Percentiles rank a stretch among this genome's conserved stretches.
Conservation (phyloP, 2,329 filamentous ascomycete genomes). For the Botrytis deweyae region DNA sequence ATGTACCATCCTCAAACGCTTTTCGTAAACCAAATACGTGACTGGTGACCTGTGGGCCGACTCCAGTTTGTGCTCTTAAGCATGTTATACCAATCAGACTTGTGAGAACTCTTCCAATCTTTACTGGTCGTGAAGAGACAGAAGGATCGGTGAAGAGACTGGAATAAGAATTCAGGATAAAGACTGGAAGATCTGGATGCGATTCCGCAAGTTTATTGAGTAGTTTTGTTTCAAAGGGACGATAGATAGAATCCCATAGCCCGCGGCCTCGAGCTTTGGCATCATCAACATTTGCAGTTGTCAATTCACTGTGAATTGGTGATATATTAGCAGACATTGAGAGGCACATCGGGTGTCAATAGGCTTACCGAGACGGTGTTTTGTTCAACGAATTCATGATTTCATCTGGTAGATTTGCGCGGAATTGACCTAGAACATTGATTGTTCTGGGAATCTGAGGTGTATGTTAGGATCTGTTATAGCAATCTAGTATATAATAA, state of each 20-base stretch:
- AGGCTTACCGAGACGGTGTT: slow-evolving; percentile 48
- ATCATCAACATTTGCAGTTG: slow-evolving; percentile 51
- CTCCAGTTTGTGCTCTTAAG: slow-evolving; percentile 74
- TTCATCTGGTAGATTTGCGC: slow-evolving; percentile 56
- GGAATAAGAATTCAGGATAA: slow-evolving; percentile 76
- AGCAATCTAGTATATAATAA: not conserved
- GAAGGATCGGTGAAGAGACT: slow-evolving; percentile 69
- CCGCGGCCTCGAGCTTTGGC: slow-evolving; percentile 58
- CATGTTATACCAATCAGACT: slow-evolving; percentile 73
- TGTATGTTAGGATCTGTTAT: not conserved
- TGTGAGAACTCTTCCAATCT: slow-evolving; percentile 69
- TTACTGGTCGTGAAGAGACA: slow-evolving; percentile 43
- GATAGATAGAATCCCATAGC: slow-evolving; percentile 77
- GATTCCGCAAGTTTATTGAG: slow-evolving; percentile 67
- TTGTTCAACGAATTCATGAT: slow-evolving; percentile 56
- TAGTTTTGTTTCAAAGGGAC: slow-evolving; percentile 71
- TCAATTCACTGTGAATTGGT: slow-evolving; percentile 25
- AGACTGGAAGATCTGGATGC: slow-evolving; percentile 78
- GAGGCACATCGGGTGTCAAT: not conserved
- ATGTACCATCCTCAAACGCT: slow-evolving; percentile 66
- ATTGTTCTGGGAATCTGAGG: slow-evolving; percentile 71
- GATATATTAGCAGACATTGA: not conserved
- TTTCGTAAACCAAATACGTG: slow-evolving; percentile 81
- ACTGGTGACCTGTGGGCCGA: slow-evolving; percentile 77
- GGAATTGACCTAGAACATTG: slow-evolving; percentile 75